These are phyloP conservation scores for Thelephora aurantiotincta DNA, from an alignment of 768 basidiomycete species.

Conservation along the genomic window DNA sequence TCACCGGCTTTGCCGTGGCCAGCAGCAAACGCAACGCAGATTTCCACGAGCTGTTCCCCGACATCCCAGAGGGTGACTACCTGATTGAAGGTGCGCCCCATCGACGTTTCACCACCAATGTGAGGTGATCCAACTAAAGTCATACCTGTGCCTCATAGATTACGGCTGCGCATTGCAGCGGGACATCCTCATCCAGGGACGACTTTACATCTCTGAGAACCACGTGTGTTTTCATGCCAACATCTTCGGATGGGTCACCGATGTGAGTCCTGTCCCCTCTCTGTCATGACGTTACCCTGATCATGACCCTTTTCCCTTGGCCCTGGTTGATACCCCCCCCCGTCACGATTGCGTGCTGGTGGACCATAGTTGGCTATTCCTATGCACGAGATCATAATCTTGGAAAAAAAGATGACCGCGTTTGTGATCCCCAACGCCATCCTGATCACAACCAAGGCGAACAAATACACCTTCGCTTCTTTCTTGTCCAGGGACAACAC, in stretches of 20 bases:
- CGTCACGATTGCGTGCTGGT: conserved; percentile 6
- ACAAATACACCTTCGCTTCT: conserved; percentile 89
- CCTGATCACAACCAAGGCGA: conserved; percentile 67
- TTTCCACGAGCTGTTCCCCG: conserved; percentile 88
- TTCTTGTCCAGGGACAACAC: conserved; percentile 95
- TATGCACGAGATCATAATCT: conserved; percentile 69
- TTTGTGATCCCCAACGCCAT: conserved; percentile 97
- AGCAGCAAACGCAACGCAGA: conserved; percentile 90
- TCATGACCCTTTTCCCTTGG: not conserved
- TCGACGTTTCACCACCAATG: too few species aligned
- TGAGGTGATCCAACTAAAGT: not conserved
- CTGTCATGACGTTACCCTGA: not conserved
- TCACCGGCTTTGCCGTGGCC: conserved; percentile 95
- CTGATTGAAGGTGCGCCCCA: conserved; percentile 77
- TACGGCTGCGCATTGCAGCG: conserved; percentile 96
- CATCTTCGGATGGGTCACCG: conserved; percentile 97
- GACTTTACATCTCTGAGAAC: conserved; percentile 95
- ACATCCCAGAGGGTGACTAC: conserved; percentile 89
- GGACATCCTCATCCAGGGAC: conserved; percentile 92
- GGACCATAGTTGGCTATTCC: conserved; percentile 62
- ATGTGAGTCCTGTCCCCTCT: conserved; percentile 39
- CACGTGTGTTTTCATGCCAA: conserved; percentile 99
- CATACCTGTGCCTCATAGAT: conserved; percentile 33
- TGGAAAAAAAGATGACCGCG: conserved; percentile 97
- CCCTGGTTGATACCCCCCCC: not conserved